Conservation (phyloP, 768 basidiomycete genomes). For the Pisolithus orientalis region DNA sequence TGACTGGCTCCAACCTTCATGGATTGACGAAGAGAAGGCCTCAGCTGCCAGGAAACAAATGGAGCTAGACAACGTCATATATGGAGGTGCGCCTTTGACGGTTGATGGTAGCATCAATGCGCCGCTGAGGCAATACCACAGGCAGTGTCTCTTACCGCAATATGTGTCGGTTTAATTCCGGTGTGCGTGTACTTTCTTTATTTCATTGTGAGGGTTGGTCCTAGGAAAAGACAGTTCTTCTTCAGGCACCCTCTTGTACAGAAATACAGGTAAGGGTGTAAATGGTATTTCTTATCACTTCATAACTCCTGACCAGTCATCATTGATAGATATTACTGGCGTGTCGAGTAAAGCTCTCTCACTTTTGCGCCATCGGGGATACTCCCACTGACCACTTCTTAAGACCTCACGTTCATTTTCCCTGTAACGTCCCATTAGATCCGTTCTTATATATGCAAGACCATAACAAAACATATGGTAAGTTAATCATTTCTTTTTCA, state of each 20-base stretch:
- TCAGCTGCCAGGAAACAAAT: constrained; percentile 45
- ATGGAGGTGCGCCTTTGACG: constrained; percentile 35
- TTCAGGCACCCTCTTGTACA: constrained; percentile 29
- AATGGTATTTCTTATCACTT: neutral
- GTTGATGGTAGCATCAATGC: neutral
- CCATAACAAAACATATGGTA: constrained; percentile 48
- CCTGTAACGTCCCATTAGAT: constrained; percentile 43
- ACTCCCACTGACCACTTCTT: constrained; percentile 8
- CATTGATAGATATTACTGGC: constrained; percentile 23
- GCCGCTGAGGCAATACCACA: neutral
- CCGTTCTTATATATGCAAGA: constrained; percentile 56
- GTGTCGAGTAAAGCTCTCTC: constrained; percentile 18
- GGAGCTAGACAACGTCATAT: constrained; percentile 39
- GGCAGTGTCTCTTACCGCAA: constrained; percentile 44
- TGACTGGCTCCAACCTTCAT: constrained; percentile 66
- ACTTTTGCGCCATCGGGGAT: constrained; percentile 27
- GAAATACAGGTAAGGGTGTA: constrained; percentile 20
- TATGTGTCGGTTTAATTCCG: constrained; percentile 75
- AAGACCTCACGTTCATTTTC: constrained; percentile 47
- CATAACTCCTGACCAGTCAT: neutral
- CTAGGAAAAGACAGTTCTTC: constrained; percentile 38
- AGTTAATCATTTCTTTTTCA: neutral
- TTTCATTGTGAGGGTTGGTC: neutral
- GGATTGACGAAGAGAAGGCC: constrained; percentile 66
- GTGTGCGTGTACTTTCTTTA: constrained; percentile 33